Evolutionary conservation across 1,284 basidiomycete genomes (phyloP), one percentile per base, ranked within the genome.

Genomic region (Leccinum pallidistipes): DNA sequence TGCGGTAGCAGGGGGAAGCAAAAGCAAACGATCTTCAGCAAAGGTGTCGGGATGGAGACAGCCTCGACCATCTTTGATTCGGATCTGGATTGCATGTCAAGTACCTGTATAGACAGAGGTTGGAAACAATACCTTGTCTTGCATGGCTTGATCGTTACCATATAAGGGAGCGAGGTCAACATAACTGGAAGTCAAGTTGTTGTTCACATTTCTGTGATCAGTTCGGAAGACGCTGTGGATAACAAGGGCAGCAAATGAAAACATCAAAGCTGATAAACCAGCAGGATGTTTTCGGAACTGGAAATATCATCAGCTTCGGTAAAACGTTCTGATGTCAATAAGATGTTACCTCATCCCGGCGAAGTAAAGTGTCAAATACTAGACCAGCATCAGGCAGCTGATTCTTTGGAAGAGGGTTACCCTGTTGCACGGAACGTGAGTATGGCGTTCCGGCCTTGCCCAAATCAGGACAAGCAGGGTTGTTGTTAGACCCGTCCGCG

Each of bases 121-220:
- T 3, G 5, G 29, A 43, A 40, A 52, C 8, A 49, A 2, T 52
- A 95, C 80, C 66, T 79, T 78, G 63, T 89, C 74, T 71, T 90
- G 88, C 11, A 79, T 80, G n/a, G 76, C 78, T 65, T 87, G 80
- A 64, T 84, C 83, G 53, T 86, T 81, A 1, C 92, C 92, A 68
- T 94, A 95, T 29, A 94, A 76, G 0, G 91, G 91, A 8, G 86
- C 83, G 2, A 96, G 83, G 68, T 96, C 94, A 63, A 95, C 87
- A 69, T 96, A 96, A 11, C 91, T 91, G 0, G 91, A 92, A 7
- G 94, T 94, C 70, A 93, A 84, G 76, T 96, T 96, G 71, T 92
- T 88, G 66, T 80, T 83, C 31, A 82, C 79, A 60, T 90, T 78
- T 1, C 70, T 72, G 72, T 91, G 88, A 6, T 84, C 85, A 0